phyloP scores from a whole-genome alignment of 2,329 filamentous ascomycete species.

The Bisporella sp. region DNA sequence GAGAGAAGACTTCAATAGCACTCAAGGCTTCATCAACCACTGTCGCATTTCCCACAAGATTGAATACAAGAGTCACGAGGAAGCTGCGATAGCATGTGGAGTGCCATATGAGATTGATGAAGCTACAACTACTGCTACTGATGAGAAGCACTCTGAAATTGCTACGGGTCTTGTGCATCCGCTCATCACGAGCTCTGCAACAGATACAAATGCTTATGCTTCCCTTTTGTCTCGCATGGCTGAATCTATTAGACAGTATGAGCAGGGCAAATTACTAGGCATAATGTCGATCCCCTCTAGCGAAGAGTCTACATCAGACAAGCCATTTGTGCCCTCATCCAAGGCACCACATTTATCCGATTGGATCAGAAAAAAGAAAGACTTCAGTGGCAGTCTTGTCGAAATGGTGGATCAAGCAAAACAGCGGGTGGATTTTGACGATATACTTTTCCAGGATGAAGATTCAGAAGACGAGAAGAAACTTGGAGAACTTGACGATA shows the following conservation, averaged over 20 bases:
- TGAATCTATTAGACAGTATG: conserved; percentile 45
- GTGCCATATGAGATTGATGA: conserved; percentile 70
- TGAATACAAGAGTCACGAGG: conserved; percentile 93
- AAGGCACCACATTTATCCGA: conserved; percentile 62
- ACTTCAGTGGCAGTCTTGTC: conserved; percentile 54
- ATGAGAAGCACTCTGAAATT: conserved; percentile 29
- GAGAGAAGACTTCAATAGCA: conserved; percentile 88
- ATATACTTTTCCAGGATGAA: conserved; percentile 43
- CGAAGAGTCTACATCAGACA: conserved; percentile 15
- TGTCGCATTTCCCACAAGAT: conserved; percentile 92
- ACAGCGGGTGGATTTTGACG: conserved; percentile 43
- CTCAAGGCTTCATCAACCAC: conserved; percentile 98
- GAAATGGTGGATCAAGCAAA: conserved; percentile 56
- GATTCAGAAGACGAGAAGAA: conserved; percentile 45
- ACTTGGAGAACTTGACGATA: conserved; percentile 27
- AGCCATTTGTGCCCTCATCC: conserved; percentile 32
- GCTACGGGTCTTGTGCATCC: conserved; percentile 51
- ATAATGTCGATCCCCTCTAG: conserved; percentile 38
- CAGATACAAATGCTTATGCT: conserved; percentile 44
- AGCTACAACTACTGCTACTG: conserved; percentile 38
- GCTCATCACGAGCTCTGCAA: conserved; percentile 49
- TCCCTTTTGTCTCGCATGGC: conserved; percentile 46
- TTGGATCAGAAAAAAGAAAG: conserved; percentile 51
- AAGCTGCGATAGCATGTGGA: conserved; percentile 82
- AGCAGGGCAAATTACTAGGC: conserved; percentile 43